Conservation (phyloP, 768 basidiomycete genomes). For the Mycena indigotica region DNA sequence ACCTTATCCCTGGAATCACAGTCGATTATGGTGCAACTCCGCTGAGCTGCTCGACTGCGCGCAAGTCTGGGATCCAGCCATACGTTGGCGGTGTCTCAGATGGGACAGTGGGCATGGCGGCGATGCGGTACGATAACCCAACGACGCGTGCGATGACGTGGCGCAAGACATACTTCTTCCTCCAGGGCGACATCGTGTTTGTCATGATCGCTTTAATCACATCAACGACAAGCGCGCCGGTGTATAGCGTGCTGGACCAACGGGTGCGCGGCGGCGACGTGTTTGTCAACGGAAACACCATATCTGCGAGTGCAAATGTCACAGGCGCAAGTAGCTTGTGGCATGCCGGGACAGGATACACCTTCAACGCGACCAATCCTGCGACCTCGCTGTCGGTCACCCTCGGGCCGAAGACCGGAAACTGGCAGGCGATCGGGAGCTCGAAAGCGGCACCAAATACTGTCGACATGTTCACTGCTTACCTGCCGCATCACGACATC, state of each 20-base stretch:
- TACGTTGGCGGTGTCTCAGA: constrained; percentile 41
- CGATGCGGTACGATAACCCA: constrained; percentile 41
- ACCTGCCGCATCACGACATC: constrained; percentile 35
- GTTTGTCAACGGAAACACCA: constrained; percentile 17
- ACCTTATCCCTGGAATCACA: constrained; percentile 52
- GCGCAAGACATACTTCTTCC: constrained; percentile 42
- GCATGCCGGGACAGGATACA: constrained; percentile 38
- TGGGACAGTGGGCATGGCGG: constrained; percentile 34
- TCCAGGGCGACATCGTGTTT: constrained; percentile 34
- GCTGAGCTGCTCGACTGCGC: constrained; percentile 26
- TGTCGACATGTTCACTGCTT: constrained; percentile 42
- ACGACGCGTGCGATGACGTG: constrained; percentile 31
- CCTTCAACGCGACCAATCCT: constrained; percentile 32
- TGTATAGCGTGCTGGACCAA: constrained; percentile 40
- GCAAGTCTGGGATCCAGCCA: constrained; percentile 25
- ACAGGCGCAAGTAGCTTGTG: constrained; percentile 32
- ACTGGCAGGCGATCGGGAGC: constrained; percentile 37
- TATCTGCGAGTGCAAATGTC: constrained; percentile 24
- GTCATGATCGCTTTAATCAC: constrained; percentile 33
- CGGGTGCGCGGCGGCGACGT: constrained; percentile 26
- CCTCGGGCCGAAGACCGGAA: constrained; percentile 30
- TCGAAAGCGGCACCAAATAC: constrained; percentile 31
- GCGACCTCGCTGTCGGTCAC: constrained; percentile 30
- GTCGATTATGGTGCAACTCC: constrained; percentile 35
- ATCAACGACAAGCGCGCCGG: constrained; percentile 26